phyloP scores from a whole-genome alignment of 805 yeast species.

The Sugiyamaella marilandica region DNA sequence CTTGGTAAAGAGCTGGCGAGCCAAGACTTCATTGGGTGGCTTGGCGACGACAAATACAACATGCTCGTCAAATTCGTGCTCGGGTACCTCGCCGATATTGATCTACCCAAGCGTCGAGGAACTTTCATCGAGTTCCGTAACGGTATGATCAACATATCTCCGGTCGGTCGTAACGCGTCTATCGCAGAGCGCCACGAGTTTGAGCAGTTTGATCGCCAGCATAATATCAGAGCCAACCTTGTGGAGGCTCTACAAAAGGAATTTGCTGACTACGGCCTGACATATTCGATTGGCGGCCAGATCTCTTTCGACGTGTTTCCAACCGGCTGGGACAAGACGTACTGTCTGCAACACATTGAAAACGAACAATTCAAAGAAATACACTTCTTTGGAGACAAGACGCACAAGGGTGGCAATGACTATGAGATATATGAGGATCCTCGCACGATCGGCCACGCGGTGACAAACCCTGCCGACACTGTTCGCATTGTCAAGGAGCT shows the following conservation, averaged over 20 bases:
- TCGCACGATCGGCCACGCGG: conserved; percentile 96
- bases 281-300: conserved; percentile 99
- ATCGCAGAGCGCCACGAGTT: conserved; percentile 89
- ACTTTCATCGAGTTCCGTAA: conserved; percentile 98
- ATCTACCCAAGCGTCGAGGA: conserved; percentile 96
- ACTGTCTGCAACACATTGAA: conserved; percentile 89
- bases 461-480: conserved; percentile 84
- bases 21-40: conserved; percentile 91
- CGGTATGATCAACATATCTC: conserved; percentile 99
- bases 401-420: conserved; percentile 95
- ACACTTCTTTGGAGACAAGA: conserved; percentile 98
- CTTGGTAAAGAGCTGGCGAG: conserved; percentile 82
- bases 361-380: conserved; percentile 78
- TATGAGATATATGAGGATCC: conserved; percentile 89
- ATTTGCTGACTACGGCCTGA: conserved; percentile 79
- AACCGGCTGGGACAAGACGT: conserved; percentile 99
- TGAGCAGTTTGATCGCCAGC: conserved; percentile 75
- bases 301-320: conserved; percentile 99
- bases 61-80: conserved; percentile 79
- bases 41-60: conserved; percentile 93
- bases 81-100: conserved; percentile 77
- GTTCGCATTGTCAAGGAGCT: conserved; percentile 76
- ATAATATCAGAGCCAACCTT: conserved; percentile 77
- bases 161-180: conserved; percentile 97
- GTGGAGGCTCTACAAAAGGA: conserved; percentile 78